Evolutionary conservation across 1,139 yeast species (phyloP).

Genomic region (Dujonia santamariae): DNA sequence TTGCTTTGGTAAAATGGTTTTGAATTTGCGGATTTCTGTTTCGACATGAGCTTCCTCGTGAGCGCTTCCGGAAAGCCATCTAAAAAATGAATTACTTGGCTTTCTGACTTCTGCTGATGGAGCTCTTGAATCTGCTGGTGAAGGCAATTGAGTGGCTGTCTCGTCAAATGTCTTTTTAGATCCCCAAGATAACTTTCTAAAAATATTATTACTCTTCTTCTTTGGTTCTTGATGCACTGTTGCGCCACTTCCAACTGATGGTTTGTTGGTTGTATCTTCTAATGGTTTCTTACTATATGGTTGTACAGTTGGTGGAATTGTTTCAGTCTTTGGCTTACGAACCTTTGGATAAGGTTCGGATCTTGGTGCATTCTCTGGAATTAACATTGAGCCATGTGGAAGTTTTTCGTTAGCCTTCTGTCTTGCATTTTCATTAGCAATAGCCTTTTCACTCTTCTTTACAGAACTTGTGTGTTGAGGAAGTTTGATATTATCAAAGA

Average conservation of each 20-base stretch:
- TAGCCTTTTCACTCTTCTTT: slow-evolving; percentile 9
- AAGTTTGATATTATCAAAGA: slow-evolving; percentile 44
- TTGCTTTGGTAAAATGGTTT: slow-evolving; percentile 46
- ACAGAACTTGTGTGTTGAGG: slow-evolving; percentile 26
- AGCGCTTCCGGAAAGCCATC: slow-evolving; percentile 42
- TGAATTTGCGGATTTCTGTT: slow-evolving; percentile 33
- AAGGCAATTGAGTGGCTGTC: slow-evolving; percentile 29
- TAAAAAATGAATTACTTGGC: slow-evolving; percentile 33
- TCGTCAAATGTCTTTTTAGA: slow-evolving; percentile 34
- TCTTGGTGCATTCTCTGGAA: slow-evolving; percentile 23
- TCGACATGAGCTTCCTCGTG: slow-evolving; percentile 16
- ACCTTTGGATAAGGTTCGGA: slow-evolving; percentile 30
- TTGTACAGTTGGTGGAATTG: slow-evolving; percentile 20
- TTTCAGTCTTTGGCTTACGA: slow-evolving; percentile 18
- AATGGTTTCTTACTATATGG: slow-evolving; percentile 23
- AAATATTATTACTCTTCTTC: slow-evolving; percentile 49
- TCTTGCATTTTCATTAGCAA: slow-evolving; percentile 11
- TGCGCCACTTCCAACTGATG: slow-evolving; percentile 1
- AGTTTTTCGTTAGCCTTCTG: slow-evolving; percentile 17
- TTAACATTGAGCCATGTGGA: slow-evolving; percentile 39
- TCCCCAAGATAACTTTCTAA: slow-evolving; percentile 64
- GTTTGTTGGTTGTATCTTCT: slow-evolving; percentile 30
- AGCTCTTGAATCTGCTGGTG: slow-evolving; percentile 36
- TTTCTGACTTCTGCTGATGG: slow-evolving; percentile 27
- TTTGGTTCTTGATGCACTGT: slow-evolving; percentile 15